A percentile compares a stretch with the other conserved stretches of the same genome.
Evolutionary conservation across 352 stramenopile genomes (phyloP).

Genomic region (Phytophthora sp.): DNA sequence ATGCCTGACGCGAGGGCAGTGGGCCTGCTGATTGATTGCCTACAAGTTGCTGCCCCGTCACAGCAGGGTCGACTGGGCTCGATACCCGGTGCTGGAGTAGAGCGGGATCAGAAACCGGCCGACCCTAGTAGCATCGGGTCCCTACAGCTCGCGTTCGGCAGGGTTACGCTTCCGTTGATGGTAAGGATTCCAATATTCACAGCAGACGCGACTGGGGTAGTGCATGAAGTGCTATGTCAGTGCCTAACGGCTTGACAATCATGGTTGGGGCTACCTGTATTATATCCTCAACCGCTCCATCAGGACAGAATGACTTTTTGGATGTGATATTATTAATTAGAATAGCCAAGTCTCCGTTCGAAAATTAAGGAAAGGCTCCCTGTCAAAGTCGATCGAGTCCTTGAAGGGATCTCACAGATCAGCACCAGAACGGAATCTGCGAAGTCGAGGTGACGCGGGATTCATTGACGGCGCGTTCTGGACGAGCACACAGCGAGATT

Average conservation of each 20-base stretch:
- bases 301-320: too few species aligned
- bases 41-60: background rate
- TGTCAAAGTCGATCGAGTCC: constrained; percentile 17
- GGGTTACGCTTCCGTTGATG: too few species aligned
- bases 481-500: background rate
- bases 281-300: too few species aligned
- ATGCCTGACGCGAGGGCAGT: background rate
- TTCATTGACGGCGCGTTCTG: constrained; percentile 6
- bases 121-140: background rate
- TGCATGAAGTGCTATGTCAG: too few species aligned
- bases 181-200: too few species aligned
- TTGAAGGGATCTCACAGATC: constrained; percentile 24
- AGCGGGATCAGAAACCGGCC: background rate
- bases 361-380: background rate
- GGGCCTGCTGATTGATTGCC: constrained; percentile 5
- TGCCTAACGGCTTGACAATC: too few species aligned
- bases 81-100: too few species aligned
- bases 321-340: too few species aligned
- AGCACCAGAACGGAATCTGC: constrained; percentile 31
- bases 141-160: background rate
- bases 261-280: too few species aligned
- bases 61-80: background rate
- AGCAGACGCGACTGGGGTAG: too few species aligned
- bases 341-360: background rate
- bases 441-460: too few species aligned